phyloP scores from a whole-genome alignment of 208 protist species.

The Novymonas esmeraldas region DNA sequence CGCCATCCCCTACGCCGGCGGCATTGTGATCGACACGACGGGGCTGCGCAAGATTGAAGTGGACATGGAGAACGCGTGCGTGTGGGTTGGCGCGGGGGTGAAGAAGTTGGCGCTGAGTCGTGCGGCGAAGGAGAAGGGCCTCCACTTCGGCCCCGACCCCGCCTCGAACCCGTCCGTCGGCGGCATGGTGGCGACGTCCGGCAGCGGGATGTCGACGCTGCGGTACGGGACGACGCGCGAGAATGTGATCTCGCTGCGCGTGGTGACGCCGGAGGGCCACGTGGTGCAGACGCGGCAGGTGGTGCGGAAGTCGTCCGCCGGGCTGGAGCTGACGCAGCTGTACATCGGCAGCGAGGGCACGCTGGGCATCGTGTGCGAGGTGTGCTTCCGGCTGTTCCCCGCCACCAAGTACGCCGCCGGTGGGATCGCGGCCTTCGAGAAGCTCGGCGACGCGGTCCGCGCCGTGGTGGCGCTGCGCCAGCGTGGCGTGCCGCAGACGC shows the following conservation, averaged over 20 bases:
- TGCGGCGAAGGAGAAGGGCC: slow-evolving; percentile 33
- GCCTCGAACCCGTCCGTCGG: slow-evolving; percentile 67
- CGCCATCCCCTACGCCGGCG: slow-evolving; percentile 55
- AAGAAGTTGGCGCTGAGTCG: slow-evolving; percentile 56
- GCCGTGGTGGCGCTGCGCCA: slow-evolving; percentile 59
- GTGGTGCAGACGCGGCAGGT: slow-evolving; percentile 65
- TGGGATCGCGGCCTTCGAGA: slow-evolving; percentile 51
- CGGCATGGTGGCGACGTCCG: slow-evolving; percentile 76
- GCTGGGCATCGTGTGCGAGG: slow-evolving; percentile 85
- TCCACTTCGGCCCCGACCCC: slow-evolving; percentile 63
- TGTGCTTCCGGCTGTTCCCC: slow-evolving; percentile 65
- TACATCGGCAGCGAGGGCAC: slow-evolving; percentile 92
- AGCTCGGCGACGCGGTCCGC: slow-evolving; percentile 43
- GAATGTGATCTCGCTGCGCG: slow-evolving; percentile 66
- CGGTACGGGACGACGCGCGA: slow-evolving; percentile 87
- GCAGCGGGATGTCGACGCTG: slow-evolving; percentile 76
- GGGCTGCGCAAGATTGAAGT: slow-evolving; percentile 41
- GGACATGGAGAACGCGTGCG: slow-evolving; percentile 55
- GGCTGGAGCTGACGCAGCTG: slow-evolving; percentile 90
- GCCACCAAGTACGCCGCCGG: slow-evolving; percentile 46
- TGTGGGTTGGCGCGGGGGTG: slow-evolving; percentile 71
- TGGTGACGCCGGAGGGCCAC: slow-evolving; percentile 60
- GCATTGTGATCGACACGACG: slow-evolving; percentile 58
- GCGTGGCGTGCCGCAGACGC: slow-evolving; percentile 45
- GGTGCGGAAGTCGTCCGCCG: slow-evolving; percentile 86